Conservation (phyloP, 805 yeast species). For the Ogataea nonfermentans region DNA sequence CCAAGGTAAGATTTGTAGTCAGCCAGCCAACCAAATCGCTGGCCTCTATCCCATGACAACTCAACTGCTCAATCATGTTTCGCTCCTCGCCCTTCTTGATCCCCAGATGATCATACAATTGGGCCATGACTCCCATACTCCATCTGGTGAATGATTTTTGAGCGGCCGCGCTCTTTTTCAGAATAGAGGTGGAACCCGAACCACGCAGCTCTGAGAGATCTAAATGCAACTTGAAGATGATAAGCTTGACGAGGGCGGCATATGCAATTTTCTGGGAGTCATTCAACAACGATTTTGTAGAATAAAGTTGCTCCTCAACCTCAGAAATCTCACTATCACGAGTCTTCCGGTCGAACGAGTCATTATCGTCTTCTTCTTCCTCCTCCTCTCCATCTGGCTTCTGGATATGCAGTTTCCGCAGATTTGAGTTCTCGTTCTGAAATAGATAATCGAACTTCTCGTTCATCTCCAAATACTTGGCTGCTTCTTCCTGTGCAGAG, state of each 20-base stretch:
- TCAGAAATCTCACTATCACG: conserved; percentile 35
- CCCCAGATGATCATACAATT: conserved; percentile 80
- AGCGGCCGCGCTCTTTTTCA: conserved; percentile 59
- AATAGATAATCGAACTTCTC: conserved; percentile 53
- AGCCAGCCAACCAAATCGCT: conserved; percentile 67
- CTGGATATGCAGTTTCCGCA: conserved; percentile 28
- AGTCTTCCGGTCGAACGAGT: conserved; percentile 19
- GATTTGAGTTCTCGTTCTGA: conserved; percentile 33
- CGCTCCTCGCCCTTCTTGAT: conserved; percentile 66
- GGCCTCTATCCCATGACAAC: conserved; percentile 79
- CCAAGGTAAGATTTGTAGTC: conserved; percentile 39
- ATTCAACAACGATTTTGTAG: conserved; percentile 76
- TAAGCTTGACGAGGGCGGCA: conserved; percentile 76
- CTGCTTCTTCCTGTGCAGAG: conserved; percentile 82
- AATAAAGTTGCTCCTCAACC: conserved; percentile 64
- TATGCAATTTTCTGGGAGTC: conserved; percentile 91
- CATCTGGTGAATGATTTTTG: conserved; percentile 82
- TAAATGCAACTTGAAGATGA: conserved; percentile 77
- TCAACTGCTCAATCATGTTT: conserved; percentile 80
- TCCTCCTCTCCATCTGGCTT: conserved; percentile 20
- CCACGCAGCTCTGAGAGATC: conserved; percentile 63
- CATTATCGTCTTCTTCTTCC: conserved; percentile 27
- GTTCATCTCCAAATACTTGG: conserved; percentile 55
- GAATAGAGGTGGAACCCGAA: conserved; percentile 50
- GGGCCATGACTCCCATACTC: conserved; percentile 70